Conservation (phyloP, 805 yeast genomes). For the Barnettozyma botsteinii region DNA sequence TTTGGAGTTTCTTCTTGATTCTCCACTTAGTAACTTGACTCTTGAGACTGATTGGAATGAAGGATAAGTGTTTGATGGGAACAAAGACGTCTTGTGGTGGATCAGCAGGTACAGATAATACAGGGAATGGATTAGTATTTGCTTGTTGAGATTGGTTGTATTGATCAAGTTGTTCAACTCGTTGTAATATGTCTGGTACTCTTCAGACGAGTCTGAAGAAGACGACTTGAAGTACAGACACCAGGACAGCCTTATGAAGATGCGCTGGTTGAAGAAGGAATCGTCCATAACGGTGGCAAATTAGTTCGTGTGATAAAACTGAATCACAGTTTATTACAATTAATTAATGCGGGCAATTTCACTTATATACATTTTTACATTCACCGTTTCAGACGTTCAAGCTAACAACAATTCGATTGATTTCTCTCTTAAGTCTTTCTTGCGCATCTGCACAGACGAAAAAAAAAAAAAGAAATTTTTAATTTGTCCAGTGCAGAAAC, state of each 20-base stretch:
- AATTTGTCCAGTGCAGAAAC: background rate
- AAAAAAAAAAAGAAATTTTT: slow-evolving; percentile 1
- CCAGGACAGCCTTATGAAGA: slow-evolving; percentile 17
- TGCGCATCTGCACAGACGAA: background rate
- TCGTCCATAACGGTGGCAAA: slow-evolving; percentile 1
- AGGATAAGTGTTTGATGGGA: background rate
- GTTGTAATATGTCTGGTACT: background rate
- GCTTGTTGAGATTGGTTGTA: slow-evolving; percentile 17
- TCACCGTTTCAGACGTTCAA: background rate
- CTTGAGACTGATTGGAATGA: slow-evolving; percentile 9
- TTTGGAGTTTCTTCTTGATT: background rate
- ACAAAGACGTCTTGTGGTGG: slow-evolving; percentile 12
- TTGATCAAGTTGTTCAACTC: slow-evolving; percentile 14
- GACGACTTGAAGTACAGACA: slow-evolving; percentile 10
- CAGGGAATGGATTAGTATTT: slow-evolving; percentile 16
- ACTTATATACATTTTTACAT: background rate
- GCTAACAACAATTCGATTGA: no score
- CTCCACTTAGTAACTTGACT: slow-evolving; percentile 10
- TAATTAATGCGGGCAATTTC: no score
- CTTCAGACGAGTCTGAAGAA: background rate
- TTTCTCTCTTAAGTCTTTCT: no score
- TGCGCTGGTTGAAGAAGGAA: slow-evolving; percentile 1
- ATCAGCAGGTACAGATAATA: slow-evolving; percentile 17
- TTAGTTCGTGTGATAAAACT: no score
- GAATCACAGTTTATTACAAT: no score